Conservation (phyloP, 805 yeast species). For the Zygosaccharomyces rouxii region DNA sequence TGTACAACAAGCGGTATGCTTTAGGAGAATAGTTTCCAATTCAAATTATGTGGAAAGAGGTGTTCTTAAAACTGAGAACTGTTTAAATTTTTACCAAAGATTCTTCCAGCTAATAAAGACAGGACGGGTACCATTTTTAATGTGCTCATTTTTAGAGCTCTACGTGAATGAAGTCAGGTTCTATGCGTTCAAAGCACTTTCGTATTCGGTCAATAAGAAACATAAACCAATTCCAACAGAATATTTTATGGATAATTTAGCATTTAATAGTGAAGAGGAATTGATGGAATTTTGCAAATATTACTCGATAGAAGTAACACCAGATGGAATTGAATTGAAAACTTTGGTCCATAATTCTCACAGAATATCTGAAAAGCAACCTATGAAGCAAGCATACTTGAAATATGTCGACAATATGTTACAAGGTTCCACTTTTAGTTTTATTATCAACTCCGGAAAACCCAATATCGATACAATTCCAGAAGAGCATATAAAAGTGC, state of each 20-base stretch:
- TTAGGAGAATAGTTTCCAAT: slow-evolving; percentile 63
- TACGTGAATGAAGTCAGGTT: slow-evolving; percentile 77
- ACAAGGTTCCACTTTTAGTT: slow-evolving; percentile 26
- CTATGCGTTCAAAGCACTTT: slow-evolving; percentile 63
- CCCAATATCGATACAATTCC: slow-evolving; percentile 20
- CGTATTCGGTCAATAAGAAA: slow-evolving; percentile 62
- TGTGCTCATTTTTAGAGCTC: slow-evolving; percentile 72
- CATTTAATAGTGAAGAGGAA: slow-evolving; percentile 60
- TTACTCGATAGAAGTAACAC: slow-evolving; percentile 49
- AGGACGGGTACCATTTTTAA: slow-evolving; percentile 55
- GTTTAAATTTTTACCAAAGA: slow-evolving; percentile 53
- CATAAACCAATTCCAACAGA: slow-evolving; percentile 59
- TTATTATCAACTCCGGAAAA: slow-evolving; percentile 40
- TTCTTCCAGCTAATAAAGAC: slow-evolving; percentile 58
- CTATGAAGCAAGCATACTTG: slow-evolving; percentile 47
- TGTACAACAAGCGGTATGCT: slow-evolving; percentile 67
- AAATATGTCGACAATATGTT: slow-evolving; percentile 40
- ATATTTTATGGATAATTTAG: slow-evolving; percentile 48
- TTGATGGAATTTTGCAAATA: slow-evolving; percentile 54
- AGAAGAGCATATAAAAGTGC: not conserved
- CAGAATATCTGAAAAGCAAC: slow-evolving; percentile 36
- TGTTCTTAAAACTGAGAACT: slow-evolving; percentile 48
- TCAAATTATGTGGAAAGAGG: slow-evolving; percentile 57
- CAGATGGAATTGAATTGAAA: slow-evolving; percentile 43
- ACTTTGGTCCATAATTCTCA: slow-evolving; percentile 39